A percentile compares a stretch with the other conserved stretches of the same genome.
phyloP scores from a whole-genome alignment of 78 protist species.

The Protostelium mycophagum region DNA sequence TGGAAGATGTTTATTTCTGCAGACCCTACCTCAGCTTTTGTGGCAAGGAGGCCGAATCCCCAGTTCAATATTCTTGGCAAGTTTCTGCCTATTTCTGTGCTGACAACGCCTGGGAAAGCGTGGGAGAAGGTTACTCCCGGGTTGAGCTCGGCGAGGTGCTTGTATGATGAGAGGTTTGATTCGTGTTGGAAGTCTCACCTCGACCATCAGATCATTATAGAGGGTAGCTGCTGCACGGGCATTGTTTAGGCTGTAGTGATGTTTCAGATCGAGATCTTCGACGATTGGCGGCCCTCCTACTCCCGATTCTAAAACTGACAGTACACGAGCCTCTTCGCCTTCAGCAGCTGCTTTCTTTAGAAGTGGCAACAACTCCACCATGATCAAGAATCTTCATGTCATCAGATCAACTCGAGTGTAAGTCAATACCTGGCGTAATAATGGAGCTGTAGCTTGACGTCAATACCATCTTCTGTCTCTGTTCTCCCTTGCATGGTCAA shows the following conservation, averaged over 20 bases:
- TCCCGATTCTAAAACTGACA: background rate
- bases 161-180: background rate
- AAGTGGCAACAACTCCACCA: constrained; percentile 1
- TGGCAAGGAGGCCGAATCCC: no score
- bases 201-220: constrained; percentile 13
- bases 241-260: background rate
- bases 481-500: constrained; percentile 12
- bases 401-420: background rate
- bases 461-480: constrained; percentile 7
- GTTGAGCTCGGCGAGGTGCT: background rate
- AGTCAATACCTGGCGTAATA: background rate
- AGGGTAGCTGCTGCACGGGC: constrained; percentile 9
- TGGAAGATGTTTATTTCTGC: no score
- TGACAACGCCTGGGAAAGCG: constrained; percentile 25
- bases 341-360: background rate
- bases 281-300: background rate
- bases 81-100: constrained; percentile 6
- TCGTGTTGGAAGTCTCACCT: background rate
- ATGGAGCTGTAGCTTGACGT: background rate
- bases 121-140: constrained; percentile 4
- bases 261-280: background rate
- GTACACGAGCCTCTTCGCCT: background rate
- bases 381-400: background rate
- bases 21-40: no score
- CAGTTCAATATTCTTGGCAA: constrained; percentile 6